Evolutionary conservation across 805 yeast genomes (phyloP), one percentile per base, ranked within the genome.

Genomic region (Naumovozyma baii): DNA sequence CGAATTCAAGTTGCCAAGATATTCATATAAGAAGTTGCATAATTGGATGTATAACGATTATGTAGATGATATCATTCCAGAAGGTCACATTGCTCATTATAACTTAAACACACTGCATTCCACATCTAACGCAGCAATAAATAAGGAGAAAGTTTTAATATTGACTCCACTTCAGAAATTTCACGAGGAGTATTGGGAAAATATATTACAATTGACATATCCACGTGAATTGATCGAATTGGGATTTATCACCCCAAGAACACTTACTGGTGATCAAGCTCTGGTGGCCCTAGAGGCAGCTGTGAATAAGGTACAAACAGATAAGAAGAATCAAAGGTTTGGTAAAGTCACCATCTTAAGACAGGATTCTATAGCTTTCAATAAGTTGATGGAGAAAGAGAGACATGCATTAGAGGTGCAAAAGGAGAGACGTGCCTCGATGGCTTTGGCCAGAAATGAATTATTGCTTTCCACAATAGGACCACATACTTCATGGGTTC

Each of bases 361-460:
- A 63, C 97, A 92, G 66, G 97, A 92, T 61, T 71, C 81, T 22
- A 81, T 82, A 31, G 77, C 94, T 5, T 72, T 86, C 47, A 73
- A 73, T 29, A 73, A 81, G 33, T 92, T 88, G 57, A 49, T 52
- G 31, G 99, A 92, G 59, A 82, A 83, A 62, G 94, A 85, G 47
- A 74, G 98, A 57, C 99, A 92, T 58, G 95, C 94, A 3, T 65
- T 83, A 46, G 65, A 63, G 18, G 94, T 79, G 19, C 98, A 92
- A 63, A 88, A 87, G 62, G 82, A 83, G 53, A 76, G 98, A 60
- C 76, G 98, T 50, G 62, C 83, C 4, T 78, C 79, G 54, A 90
- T 92, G 97, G 94, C 96, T 2, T 67, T 86, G 48, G 96, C 97
- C 3, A 73, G 98, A 59, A 92, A 92, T 67, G 87, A 95, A 31